These are phyloP conservation scores for Barnettozyma populi DNA, from an alignment of 805 yeast species.

Conservation along the genomic window DNA sequence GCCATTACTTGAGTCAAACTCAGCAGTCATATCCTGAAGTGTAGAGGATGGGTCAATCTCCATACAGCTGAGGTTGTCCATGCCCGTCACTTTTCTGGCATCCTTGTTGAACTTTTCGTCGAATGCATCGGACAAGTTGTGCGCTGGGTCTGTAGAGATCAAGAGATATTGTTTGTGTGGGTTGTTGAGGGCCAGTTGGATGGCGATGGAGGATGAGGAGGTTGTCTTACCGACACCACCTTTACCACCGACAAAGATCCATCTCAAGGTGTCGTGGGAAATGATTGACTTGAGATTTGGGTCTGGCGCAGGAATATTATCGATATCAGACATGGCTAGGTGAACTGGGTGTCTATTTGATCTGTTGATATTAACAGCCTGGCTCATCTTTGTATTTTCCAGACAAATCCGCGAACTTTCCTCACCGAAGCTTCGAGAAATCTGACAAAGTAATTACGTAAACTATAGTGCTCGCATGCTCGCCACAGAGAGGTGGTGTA, in stretches of 20 bases:
- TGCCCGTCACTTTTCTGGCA: conserved; percentile 88
- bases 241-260: conserved; percentile 99
- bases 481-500: too few relatives aligned
- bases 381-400: background rate
- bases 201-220: conserved; percentile 90
- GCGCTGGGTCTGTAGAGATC: conserved; percentile 98
- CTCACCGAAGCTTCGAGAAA: background rate
- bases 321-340: conserved; percentile 20
- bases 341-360: background rate
- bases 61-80: conserved; percentile 89
- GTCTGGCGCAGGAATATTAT: conserved; percentile 33
- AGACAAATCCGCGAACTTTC: background rate
- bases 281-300: conserved; percentile 67
- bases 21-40: conserved; percentile 73
- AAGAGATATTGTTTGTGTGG: conserved; percentile 77
- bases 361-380: background rate
- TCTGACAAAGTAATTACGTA: background rate
- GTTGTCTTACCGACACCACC: conserved; percentile 99
- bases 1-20: conserved; percentile 30
- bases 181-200: conserved; percentile 82
- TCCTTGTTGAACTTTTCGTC: conserved; percentile 98
- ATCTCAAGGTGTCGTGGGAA: conserved; percentile 66
- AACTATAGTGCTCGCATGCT: background rate
- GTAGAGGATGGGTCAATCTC: conserved; percentile 97
- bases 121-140: conserved; percentile 94